Percentiles rank a stretch among this genome's conserved stretches.
phyloP scores from a whole-genome alignment of 2,329 filamentous ascomycete species.

The Metarhizium anisopliae region DNA sequence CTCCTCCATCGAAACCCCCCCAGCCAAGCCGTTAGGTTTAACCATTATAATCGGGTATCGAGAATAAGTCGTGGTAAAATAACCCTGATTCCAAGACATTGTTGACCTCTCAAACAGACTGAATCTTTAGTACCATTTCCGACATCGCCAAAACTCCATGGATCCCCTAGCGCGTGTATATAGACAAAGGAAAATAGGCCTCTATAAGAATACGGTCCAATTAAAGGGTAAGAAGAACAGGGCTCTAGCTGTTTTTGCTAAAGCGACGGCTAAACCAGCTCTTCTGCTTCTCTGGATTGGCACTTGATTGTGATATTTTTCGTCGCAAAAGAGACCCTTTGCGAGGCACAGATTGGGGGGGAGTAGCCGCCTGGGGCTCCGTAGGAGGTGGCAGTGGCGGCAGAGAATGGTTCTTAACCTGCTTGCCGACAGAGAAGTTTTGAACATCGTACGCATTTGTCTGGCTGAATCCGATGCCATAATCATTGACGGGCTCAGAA shows the following conservation, averaged over 20 bases:
- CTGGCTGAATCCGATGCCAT: slow-evolving; percentile 52
- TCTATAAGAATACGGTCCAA: not conserved
- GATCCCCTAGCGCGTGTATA: not conserved
- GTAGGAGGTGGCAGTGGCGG: slow-evolving; percentile 14
- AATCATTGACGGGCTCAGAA: slow-evolving; percentile 48
- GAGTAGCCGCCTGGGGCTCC: slow-evolving; percentile 10
- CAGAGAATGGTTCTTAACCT: slow-evolving; percentile 14
- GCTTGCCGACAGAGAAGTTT: slow-evolving; percentile 24
- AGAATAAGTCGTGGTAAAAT: not conserved
- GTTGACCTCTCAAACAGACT: not conserved
- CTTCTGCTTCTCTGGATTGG: slow-evolving; percentile 61
- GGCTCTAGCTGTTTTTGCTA: slow-evolving; percentile 46
- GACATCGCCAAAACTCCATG: not conserved
- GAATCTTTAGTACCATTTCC: not conserved
- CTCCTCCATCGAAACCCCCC: not conserved
- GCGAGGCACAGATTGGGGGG: slow-evolving; percentile 15
- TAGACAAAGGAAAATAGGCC: not conserved
- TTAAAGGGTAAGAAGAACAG: not conserved
- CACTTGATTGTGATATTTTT: slow-evolving; percentile 1
- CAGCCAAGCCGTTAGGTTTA: not conserved
- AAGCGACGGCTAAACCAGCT: slow-evolving; percentile 84
- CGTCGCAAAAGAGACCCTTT: slow-evolving; percentile 16
- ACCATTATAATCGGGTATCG: not conserved
- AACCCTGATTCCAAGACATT: not conserved
- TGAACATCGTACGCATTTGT: slow-evolving; percentile 32